A percentile compares a stretch with the other conserved stretches of the same genome.
Conservation (phyloP, 2,329 filamentous ascomycete genomes). For the Dothistroma septosporum region DNA sequence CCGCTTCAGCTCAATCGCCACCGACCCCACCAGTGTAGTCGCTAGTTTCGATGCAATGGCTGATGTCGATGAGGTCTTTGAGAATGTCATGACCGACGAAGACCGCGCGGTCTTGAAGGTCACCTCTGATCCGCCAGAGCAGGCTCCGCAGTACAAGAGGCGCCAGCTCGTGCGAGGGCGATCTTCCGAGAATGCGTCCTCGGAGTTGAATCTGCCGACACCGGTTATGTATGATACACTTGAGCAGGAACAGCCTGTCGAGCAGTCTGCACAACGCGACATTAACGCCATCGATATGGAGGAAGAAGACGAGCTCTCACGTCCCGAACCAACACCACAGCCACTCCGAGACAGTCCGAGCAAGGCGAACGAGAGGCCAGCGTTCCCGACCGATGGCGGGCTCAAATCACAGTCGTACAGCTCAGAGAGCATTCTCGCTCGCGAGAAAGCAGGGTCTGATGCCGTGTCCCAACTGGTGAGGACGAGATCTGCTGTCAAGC, state of each 20-base stretch:
- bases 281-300: neutral
- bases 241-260: neutral
- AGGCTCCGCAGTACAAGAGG: constrained; percentile 16
- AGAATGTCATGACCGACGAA: constrained; percentile 35
- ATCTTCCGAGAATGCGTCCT: neutral
- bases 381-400: constrained; percentile 12
- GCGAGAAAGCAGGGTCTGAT: constrained; percentile 35
- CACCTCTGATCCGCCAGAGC: constrained; percentile 21
- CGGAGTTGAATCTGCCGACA: neutral
- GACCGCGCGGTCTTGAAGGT: constrained; percentile 35
- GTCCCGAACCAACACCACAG: constrained; percentile 1
- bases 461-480: constrained; percentile 33
- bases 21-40: constrained; percentile 19
- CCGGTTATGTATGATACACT: neutral
- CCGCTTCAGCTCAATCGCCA: constrained; percentile 32
- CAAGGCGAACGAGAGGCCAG: constrained; percentile 28
- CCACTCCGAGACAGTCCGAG: constrained; percentile 25
- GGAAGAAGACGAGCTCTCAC: constrained; percentile 3
- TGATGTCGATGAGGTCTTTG: constrained; percentile 32
- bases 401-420: constrained; percentile 14
- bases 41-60: constrained; percentile 25
- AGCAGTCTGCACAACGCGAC: neutral
- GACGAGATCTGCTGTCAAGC: constrained; percentile 7
- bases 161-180: constrained; percentile 13
- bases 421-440: constrained; percentile 28